Conservation (phyloP, 2,329 filamentous ascomycete species). For the Clarireedia monteithiana region DNA sequence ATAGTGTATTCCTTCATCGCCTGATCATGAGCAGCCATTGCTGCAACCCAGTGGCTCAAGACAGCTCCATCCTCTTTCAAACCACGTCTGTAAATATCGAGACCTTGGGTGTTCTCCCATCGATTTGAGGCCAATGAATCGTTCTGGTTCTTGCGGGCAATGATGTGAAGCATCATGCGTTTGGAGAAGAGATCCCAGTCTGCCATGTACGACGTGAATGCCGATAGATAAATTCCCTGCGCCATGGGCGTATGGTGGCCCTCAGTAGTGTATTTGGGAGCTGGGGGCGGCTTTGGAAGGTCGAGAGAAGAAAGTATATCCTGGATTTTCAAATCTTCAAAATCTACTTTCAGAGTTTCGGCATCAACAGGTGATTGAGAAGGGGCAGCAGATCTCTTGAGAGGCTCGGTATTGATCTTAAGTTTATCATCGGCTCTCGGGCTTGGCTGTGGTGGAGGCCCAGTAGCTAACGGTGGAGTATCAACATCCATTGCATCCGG, state of each 20-base stretch:
- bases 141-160: constrained; percentile 39
- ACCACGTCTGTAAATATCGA: constrained; percentile 51
- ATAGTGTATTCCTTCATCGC: constrained; percentile 51
- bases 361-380: constrained; percentile 16
- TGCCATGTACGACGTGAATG: constrained; percentile 47
- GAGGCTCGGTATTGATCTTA: constrained; percentile 47
- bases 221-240: constrained; percentile 38
- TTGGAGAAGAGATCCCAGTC: constrained; percentile 45
- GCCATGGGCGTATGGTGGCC: constrained; percentile 32
- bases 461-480: constrained; percentile 32
- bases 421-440: constrained; percentile 37
- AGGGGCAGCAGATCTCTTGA: constrained; percentile 34
- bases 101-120: constrained; percentile 38
- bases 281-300: constrained; percentile 41
- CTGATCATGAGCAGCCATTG: constrained; percentile 51
- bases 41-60: constrained; percentile 50
- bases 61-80: constrained; percentile 58
- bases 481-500: constrained; percentile 61
- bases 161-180: constrained; percentile 48
- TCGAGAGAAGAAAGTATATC: constrained; percentile 47
- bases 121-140: constrained; percentile 26
- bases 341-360: constrained; percentile 31
- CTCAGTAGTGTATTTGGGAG: constrained; percentile 26
- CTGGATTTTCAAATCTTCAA: constrained; percentile 34
- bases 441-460: constrained; percentile 4